phyloP scores from a whole-genome alignment of 164 flowering plant species.

The Protea cynaroides region DNA sequence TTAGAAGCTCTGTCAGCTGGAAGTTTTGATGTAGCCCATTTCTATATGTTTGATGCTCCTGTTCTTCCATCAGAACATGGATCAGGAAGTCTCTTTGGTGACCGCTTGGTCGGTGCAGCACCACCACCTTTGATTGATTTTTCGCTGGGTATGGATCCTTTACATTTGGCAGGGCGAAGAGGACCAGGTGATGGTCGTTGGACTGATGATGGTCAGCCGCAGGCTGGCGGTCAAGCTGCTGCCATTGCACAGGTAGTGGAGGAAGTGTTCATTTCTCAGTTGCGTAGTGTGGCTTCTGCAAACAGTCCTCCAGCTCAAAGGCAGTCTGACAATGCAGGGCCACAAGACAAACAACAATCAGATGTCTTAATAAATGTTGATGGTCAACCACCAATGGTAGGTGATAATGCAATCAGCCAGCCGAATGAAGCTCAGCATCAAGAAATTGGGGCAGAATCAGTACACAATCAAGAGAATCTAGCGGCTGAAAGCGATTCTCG shows the following conservation, averaged over 20 bases:
- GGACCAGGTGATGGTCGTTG: slow-evolving; percentile 60
- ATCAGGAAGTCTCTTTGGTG: slow-evolving; percentile 40
- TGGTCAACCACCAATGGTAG: slow-evolving; percentile 29
- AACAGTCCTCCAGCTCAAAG: slow-evolving; percentile 23
- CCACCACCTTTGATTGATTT: slow-evolving; percentile 73
- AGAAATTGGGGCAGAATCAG: slow-evolving; percentile 20
- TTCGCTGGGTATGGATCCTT: slow-evolving; percentile 72
- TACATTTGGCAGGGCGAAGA: slow-evolving; percentile 47
- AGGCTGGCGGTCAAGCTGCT: slow-evolving; percentile 49
- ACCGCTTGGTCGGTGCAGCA: slow-evolving; percentile 47
- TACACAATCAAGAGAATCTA: slow-evolving; percentile 22
- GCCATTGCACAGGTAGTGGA: slow-evolving; percentile 81
- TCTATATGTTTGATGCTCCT: slow-evolving; percentile 68
- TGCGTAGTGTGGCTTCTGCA: slow-evolving; percentile 26
- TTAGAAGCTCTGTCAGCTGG: slow-evolving; percentile 58
- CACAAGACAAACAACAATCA: slow-evolving; percentile 32
- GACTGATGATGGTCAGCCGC: slow-evolving; percentile 88
- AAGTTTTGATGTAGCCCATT: slow-evolving; percentile 42
- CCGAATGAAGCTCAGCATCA: slow-evolving; percentile 32
- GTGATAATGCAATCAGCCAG: slow-evolving; percentile 25
- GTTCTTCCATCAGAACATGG: slow-evolving; percentile 50
- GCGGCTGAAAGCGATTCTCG: slow-evolving; percentile 24
- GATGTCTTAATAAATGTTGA: slow-evolving; percentile 26
- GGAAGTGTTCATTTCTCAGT: slow-evolving; percentile 56
- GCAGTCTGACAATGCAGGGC: slow-evolving; percentile 24